Evolutionary conservation across 805 yeast genomes (phyloP).

Genomic region (Ogataea pignaliae): DNA sequence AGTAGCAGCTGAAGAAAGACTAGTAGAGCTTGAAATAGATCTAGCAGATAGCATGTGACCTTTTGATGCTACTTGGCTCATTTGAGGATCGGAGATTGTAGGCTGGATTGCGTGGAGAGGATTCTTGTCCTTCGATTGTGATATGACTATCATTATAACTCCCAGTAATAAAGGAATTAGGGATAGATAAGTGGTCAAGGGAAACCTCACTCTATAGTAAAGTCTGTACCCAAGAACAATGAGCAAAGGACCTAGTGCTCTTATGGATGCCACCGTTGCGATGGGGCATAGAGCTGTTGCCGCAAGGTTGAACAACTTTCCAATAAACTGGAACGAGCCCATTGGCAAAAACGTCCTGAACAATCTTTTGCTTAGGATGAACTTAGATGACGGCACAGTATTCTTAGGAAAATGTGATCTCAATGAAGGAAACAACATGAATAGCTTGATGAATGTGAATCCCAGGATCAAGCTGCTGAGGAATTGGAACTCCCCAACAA

Average conservation of each 20-base stretch:
- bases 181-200: constrained; percentile 46
- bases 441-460: constrained; percentile 7
- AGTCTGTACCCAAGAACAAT: constrained; percentile 53
- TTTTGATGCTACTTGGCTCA: constrained; percentile 5
- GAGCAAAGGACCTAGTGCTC: constrained; percentile 61
- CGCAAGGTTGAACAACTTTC: constrained; percentile 56
- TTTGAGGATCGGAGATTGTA: constrained; percentile 10
- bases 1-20: not conserved
- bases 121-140: constrained; percentile 22
- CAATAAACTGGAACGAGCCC: constrained; percentile 62
- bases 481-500: constrained; percentile 63
- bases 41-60: not conserved
- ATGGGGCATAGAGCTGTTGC: constrained; percentile 65
- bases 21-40: not conserved
- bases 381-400: constrained; percentile 41
- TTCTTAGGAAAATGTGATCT: constrained; percentile 44
- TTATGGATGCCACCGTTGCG: constrained; percentile 67
- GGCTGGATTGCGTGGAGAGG: constrained; percentile 4
- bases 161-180: constrained; percentile 49
- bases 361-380: constrained; percentile 32
- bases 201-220: constrained; percentile 46
- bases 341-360: constrained; percentile 53
- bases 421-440: constrained; percentile 8
- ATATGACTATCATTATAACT: constrained; percentile 44
- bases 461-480: constrained; percentile 39